A percentile compares a stretch with the other conserved stretches of the same genome.
Evolutionary conservation across 768 basidiomycete genomes (phyloP).

Genomic region (Lepiota venenata): DNA sequence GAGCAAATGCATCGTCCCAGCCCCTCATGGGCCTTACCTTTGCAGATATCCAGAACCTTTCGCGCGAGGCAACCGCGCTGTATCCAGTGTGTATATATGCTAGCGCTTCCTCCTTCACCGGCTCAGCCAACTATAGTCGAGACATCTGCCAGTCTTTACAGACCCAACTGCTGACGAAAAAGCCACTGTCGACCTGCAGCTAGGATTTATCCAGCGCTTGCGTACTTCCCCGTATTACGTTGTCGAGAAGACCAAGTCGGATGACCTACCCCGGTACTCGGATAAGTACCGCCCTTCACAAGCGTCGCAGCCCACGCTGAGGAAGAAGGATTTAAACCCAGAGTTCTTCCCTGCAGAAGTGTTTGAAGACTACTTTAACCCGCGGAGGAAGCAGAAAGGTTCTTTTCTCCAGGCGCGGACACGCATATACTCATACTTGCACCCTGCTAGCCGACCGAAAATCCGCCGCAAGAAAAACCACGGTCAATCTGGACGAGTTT

Average conservation of each 20-base stretch:
- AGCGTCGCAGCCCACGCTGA: conserved; percentile 60
- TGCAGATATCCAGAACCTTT: conserved; percentile 73
- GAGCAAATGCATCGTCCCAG: conserved; percentile 45
- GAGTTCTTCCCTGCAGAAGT: conserved; percentile 78
- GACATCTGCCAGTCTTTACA: conserved; percentile 66
- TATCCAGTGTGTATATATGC: conserved; percentile 66
- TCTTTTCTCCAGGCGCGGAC: background rate
- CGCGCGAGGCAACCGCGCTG: conserved; percentile 70
- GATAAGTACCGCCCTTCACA: conserved; percentile 75
- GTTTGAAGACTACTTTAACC: conserved; percentile 79
- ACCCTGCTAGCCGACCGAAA: conserved; percentile 15
- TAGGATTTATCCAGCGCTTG: conserved; percentile 61
- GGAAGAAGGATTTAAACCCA: conserved; percentile 64
- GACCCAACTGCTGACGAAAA: conserved; percentile 66
- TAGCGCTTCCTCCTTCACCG: conserved; percentile 15
- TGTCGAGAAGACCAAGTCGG: conserved; percentile 65
- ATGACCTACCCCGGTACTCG: conserved; percentile 80
- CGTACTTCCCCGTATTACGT: conserved; percentile 73
- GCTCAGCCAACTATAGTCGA: conserved; percentile 43
- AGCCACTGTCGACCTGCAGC: conserved; percentile 61
- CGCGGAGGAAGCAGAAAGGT: conserved; percentile 55
- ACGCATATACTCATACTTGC: background rate
- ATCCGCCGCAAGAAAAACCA: conserved; percentile 26
- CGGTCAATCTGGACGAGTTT: conserved; percentile 65
- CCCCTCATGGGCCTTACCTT: conserved; percentile 82